These are phyloP conservation scores for Arachis monticola DNA, from an alignment of 331 rosid species.

Conservation along the genomic window DNA sequence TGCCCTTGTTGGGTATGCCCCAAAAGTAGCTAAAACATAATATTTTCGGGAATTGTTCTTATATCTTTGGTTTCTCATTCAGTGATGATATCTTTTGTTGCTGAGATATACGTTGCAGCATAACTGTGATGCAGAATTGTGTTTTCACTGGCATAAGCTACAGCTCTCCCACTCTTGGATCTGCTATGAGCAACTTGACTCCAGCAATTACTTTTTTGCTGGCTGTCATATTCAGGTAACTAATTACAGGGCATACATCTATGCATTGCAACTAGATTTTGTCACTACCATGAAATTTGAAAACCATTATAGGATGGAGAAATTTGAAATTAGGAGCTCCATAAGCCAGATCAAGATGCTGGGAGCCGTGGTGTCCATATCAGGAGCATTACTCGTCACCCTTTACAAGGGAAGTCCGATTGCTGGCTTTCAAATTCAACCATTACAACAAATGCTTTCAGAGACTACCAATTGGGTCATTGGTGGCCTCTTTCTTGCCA, in stretches of 20 bases:
- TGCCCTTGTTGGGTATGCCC: slow-evolving; percentile 61
- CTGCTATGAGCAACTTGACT: slow-evolving; percentile 68
- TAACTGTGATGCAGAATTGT: slow-evolving; percentile 72
- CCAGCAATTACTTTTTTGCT: slow-evolving; percentile 76
- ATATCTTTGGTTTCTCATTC: background rate
- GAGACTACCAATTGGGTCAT: slow-evolving; percentile 57
- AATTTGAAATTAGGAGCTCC: slow-evolving; percentile 52
- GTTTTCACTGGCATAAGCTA: slow-evolving; percentile 62
- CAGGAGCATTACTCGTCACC: slow-evolving; percentile 68
- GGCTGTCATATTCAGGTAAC: slow-evolving; percentile 61
- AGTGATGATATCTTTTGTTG: slow-evolving; percentile 20
- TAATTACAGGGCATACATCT: background rate
- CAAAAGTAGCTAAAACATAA: no score
- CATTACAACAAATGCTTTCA: slow-evolving; percentile 7
- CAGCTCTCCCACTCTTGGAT: slow-evolving; percentile 77
- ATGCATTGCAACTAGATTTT: slow-evolving; percentile 4
- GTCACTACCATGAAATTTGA: slow-evolving; percentile 1
- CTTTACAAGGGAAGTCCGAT: slow-evolving; percentile 63
- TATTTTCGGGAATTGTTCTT: background rate
- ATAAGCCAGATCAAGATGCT: slow-evolving; percentile 55
- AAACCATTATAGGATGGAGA: slow-evolving; percentile 57
- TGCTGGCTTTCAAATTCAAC: slow-evolving; percentile 4
- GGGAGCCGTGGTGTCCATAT: slow-evolving; percentile 59
- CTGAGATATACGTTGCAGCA: slow-evolving; percentile 44
- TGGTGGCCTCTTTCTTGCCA: slow-evolving; percentile 59